These are phyloP conservation scores for Penicillium sp. DNA, from an alignment of 2,329 filamentous ascomycete species.

Conservation along the genomic window DNA sequence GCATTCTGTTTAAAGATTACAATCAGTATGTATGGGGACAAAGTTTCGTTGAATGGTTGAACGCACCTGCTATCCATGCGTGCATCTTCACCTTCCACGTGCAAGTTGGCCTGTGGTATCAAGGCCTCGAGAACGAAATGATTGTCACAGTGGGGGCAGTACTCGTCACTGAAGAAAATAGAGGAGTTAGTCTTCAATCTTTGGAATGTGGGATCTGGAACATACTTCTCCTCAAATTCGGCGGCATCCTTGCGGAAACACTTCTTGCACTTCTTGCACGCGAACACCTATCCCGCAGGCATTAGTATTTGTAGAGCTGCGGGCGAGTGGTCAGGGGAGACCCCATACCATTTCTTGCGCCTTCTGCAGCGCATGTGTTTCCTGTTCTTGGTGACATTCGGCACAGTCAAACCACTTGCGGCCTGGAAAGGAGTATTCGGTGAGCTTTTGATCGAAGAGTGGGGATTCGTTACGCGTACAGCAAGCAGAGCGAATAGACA, in stretches of 20 bases:
- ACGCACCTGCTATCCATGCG: slow-evolving; percentile 70
- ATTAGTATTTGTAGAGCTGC: slow-evolving; percentile 1
- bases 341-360: slow-evolving; percentile 71
- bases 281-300: slow-evolving; percentile 56
- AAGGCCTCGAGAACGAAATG: slow-evolving; percentile 92
- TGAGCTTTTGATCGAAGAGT: not conserved
- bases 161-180: slow-evolving; percentile 69
- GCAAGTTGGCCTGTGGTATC: slow-evolving; percentile 76
- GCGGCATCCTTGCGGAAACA: slow-evolving; percentile 91
- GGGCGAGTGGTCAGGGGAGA: not conserved
- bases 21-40: slow-evolving; percentile 11
- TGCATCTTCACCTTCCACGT: slow-evolving; percentile 88
- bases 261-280: slow-evolving; percentile 99
- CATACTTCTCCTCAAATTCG: slow-evolving; percentile 80
- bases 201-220: not conserved
- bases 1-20: slow-evolving; percentile 58
- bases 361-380: slow-evolving; percentile 74
- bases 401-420: slow-evolving; percentile 99
- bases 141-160: slow-evolving; percentile 98
- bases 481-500: slow-evolving; percentile 91
- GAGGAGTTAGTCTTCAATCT: not conserved
- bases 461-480: slow-evolving; percentile 58
- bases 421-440: slow-evolving; percentile 51
- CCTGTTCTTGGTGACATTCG: slow-evolving; percentile 83
- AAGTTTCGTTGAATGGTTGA: not conserved